These are phyloP conservation scores for Cyathus striatus DNA, from an alignment of 768 basidiomycete species.

Conservation along the genomic window DNA sequence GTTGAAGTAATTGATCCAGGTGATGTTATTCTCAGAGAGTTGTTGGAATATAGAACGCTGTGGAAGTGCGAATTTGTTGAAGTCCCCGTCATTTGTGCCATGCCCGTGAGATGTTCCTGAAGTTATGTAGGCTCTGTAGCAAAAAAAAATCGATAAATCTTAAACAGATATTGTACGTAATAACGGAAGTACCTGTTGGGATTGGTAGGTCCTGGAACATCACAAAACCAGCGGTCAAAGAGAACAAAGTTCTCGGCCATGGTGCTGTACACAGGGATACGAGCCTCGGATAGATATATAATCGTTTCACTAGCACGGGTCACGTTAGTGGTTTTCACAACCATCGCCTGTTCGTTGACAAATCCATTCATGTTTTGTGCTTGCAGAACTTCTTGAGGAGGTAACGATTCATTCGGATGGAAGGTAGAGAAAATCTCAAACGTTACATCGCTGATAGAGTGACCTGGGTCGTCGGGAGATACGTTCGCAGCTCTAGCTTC, in stretches of 20 bases:
- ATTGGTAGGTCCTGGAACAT: conserved; percentile 23
- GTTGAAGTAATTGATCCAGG: conserved; percentile 22
- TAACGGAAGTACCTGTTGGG: conserved; percentile 22
- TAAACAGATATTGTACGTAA: too few species aligned
- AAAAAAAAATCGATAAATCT: not conserved
- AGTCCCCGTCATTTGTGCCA: conserved; percentile 18
- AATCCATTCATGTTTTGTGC: conserved; percentile 15
- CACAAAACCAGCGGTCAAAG: conserved; percentile 26
- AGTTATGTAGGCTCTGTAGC: conserved; percentile 12
- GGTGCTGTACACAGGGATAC: conserved; percentile 15
- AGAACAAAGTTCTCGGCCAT: conserved; percentile 18
- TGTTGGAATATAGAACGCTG: conserved; percentile 20
- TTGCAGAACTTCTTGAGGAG: conserved; percentile 4
- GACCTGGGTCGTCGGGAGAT: conserved; percentile 16
- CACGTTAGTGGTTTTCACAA: conserved; percentile 9
- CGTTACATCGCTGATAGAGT: conserved; percentile 16
- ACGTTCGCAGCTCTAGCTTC: conserved; percentile 13
- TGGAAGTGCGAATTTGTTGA: conserved; percentile 10
- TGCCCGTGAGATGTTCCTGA: conserved; percentile 23
- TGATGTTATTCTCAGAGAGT: conserved; percentile 15
- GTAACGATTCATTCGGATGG: conserved; percentile 13
- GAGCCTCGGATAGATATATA: conserved; percentile 15
- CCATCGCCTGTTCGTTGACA: conserved; percentile 15
- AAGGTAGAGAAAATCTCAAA: conserved; percentile 18
- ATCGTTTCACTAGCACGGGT: conserved; percentile 17